Evolutionary conservation across 2,329 filamentous ascomycete species (phyloP).

Genomic region (Nigrospora sphaerica): DNA sequence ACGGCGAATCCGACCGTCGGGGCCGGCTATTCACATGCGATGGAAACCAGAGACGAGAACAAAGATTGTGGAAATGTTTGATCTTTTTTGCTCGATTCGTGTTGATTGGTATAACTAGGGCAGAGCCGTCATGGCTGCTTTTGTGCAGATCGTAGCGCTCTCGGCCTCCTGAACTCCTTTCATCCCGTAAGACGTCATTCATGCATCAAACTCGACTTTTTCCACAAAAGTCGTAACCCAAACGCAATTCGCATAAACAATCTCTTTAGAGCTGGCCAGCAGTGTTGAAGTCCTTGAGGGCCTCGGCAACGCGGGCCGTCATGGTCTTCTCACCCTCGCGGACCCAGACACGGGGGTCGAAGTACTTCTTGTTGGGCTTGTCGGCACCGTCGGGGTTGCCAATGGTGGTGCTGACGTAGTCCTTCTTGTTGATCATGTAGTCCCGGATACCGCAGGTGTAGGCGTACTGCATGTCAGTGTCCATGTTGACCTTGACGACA

Average conservation of each 20-base stretch:
- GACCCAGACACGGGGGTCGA: constrained; percentile 87
- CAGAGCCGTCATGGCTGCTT: no score
- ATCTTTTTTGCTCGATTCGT: no score
- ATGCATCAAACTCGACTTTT: no score
- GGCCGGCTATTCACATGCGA: no score
- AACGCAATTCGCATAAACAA: neutral
- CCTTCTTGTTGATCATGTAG: constrained; percentile 90
- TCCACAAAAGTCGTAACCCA: no score
- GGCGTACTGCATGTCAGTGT: constrained; percentile 95
- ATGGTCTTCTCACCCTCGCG: constrained; percentile 97
- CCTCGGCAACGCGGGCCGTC: constrained; percentile 70
- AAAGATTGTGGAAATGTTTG: no score
- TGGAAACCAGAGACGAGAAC: no score
- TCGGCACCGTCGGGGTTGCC: constrained; percentile 93
- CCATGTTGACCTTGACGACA: constrained; percentile 99
- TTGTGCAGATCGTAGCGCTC: no score
- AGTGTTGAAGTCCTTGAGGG: constrained; percentile 88
- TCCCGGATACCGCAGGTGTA: constrained; percentile 91
- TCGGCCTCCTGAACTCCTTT: no score
- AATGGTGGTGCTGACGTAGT: constrained; percentile 79
- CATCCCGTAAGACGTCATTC: no score
- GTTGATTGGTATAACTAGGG: no score
- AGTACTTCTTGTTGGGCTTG: constrained; percentile 99
- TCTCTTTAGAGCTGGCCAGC: constrained; percentile 25
- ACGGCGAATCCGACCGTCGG: no score